Percentiles rank a stretch among this genome's conserved stretches.
phyloP scores from a whole-genome alignment of 2,329 filamentous ascomycete genomes.

The Cercospora sesami region DNA sequence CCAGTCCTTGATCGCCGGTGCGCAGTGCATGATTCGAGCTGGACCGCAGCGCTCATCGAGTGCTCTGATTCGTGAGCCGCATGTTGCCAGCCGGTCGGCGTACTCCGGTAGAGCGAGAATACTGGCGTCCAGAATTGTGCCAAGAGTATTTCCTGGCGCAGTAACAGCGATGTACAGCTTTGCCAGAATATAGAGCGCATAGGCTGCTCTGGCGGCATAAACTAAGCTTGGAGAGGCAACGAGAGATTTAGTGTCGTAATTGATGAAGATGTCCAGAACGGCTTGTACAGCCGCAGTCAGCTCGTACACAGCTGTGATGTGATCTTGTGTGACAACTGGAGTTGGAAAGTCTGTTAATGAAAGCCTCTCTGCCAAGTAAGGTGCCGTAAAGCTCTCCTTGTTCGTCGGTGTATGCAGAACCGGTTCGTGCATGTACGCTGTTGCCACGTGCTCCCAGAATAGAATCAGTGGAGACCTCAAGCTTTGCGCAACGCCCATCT shows the following conservation, averaged over 20 bases:
- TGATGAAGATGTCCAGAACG: constrained; percentile 28
- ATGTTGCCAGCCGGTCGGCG: constrained; percentile 27
- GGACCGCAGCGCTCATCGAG: constrained; percentile 24
- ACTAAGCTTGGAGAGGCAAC: constrained; percentile 30
- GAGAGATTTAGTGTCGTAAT: constrained; percentile 19
- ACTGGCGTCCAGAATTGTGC: constrained; percentile 30
- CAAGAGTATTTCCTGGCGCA: constrained; percentile 31
- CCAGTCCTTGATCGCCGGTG: constrained; percentile 25
- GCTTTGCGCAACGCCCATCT: constrained; percentile 26
- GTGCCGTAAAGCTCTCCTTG: constrained; percentile 34
- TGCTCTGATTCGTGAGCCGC: constrained; percentile 9
- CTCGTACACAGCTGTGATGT: constrained; percentile 30
- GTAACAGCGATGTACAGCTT: constrained; percentile 34
- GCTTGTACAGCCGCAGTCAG: constrained; percentile 29
- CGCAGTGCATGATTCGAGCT: constrained; percentile 25
- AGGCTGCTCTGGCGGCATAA: constrained; percentile 29
- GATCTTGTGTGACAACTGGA: constrained; percentile 29
- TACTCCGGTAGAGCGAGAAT: constrained; percentile 33
- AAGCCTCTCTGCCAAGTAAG: constrained; percentile 34
- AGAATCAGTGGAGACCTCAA: constrained; percentile 24
- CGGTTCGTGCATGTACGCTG: constrained; percentile 34
- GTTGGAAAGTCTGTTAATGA: constrained; percentile 33
- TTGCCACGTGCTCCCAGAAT: constrained; percentile 33
- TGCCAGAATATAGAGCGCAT: constrained; percentile 31
- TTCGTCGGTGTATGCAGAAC: constrained; percentile 37